Evolutionary conservation across 148 eudicot genomes (phyloP).

Genomic region (Vaccinium macrocarpon): DNA sequence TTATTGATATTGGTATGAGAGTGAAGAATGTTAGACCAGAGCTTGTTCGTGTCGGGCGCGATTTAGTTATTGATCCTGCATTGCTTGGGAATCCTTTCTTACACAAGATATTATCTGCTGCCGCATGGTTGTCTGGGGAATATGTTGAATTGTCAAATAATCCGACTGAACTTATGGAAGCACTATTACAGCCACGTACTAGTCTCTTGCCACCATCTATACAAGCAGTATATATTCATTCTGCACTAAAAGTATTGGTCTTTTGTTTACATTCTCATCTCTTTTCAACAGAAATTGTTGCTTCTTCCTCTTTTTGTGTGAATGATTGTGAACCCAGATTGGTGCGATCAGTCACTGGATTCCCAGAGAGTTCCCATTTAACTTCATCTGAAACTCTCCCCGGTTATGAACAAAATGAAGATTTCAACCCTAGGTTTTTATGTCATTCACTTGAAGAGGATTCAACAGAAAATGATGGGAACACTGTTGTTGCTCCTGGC

Average conservation of each 20-base stretch:
- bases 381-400: constrained; percentile 15
- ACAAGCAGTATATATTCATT: constrained; percentile 78
- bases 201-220: constrained; percentile 65
- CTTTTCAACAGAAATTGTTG: constrained; percentile 39
- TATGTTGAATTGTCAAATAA: constrained; percentile 71
- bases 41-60: constrained; percentile 74
- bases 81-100: constrained; percentile 83
- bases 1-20: constrained; percentile 93
- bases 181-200: constrained; percentile 88
- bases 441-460: constrained; percentile 15
- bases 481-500: constrained; percentile 15
- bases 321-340: constrained; percentile 25
- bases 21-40: constrained; percentile 81
- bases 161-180: constrained; percentile 73
- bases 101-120: constrained; percentile 68
- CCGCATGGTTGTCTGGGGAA: constrained; percentile 91
- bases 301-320: constrained; percentile 23
- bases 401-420: constrained; percentile 21
- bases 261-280: constrained; percentile 62
- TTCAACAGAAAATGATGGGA: constrained; percentile 21
- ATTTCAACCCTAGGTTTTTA: constrained; percentile 24
- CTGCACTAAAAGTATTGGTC: constrained; percentile 64
- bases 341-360: constrained; percentile 22
- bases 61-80: constrained; percentile 87
- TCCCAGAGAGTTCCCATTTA: constrained; percentile 17